Evolutionary conservation across 164 flowering plant species (phyloP), one percentile per base, ranked within the genome.

Genomic region (Dillenia suffruticosa): DNA sequence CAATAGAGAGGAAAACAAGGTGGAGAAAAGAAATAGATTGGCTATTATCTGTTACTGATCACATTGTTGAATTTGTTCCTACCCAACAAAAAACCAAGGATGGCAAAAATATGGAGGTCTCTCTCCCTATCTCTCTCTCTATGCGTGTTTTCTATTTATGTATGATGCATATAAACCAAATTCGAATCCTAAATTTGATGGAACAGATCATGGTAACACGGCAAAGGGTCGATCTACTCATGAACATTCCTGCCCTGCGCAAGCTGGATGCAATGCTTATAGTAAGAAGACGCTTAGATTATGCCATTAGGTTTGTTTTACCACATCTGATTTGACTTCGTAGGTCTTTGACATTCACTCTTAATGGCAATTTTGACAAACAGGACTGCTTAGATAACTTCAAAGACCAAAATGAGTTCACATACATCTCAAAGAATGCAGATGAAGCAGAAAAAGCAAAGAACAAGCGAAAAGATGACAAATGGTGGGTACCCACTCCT

Each of bases 11-110:
- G 65, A 90, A 81, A 71, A 62, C 77, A 32, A 79, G 83, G 68
- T 93, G 98, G 98, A 83, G 80, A 64, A 90, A 72, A 69, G 98
- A 93, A 76, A 82, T 87, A 6, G 93, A 81, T 24, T 93, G 96
- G 97, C 82, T 90, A 46, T 74, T 93, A 71, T 88, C 97, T 51
- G 98, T 90, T 16, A 77, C 96, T 1, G 98, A 93, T 77, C 85
- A 90, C 77, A 82, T 90, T 69, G 98, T 93, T 58, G 94, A 93
- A 56, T 78, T 93, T 50, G 96, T 82, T 58, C 91, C 98, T 70
- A 81, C 94, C 5, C 80, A 83, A 68, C 98, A 93, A 72, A 79
- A 51, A 77, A 50, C 85, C 48, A 78, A 77, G 43, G 82, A 90
- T 71, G 98, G 98, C 62, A 58, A 73, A 17, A 64, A 51, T 51